phyloP scores from a whole-genome alignment of 1,284 basidiomycete genomes.

The Phlebopus sp. region DNA sequence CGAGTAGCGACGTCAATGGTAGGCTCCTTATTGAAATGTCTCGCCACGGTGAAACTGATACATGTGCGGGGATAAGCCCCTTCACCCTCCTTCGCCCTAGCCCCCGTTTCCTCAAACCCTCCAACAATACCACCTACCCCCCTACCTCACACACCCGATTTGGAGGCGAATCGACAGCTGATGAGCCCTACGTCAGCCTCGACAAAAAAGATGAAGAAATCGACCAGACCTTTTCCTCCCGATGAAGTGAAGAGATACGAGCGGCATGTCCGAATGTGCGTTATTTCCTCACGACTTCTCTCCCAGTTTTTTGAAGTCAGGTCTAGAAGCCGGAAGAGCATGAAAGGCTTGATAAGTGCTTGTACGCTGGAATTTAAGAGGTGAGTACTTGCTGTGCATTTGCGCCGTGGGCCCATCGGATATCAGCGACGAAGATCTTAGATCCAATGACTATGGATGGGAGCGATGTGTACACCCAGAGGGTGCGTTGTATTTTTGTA shows the following conservation, averaged over 20 bases:
- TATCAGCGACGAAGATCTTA: not conserved
- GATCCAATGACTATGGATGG: not conserved
- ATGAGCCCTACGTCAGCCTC: too few species aligned
- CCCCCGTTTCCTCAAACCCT: too few species aligned
- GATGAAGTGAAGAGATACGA: not conserved
- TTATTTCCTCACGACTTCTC: not conserved
- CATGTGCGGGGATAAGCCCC: too few species aligned
- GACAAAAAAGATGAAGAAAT: not conserved
- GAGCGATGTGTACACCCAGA: slow-evolving; percentile 5
- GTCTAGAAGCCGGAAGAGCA: not conserved
- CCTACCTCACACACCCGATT: too few species aligned
- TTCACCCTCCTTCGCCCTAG: too few species aligned
- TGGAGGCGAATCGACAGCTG: too few species aligned
- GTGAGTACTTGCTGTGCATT: not conserved
- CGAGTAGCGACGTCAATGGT: too few species aligned
- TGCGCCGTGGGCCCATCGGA: too few species aligned
- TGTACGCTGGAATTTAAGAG: not conserved
- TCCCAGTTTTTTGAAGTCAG: not conserved
- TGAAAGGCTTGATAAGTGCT: not conserved
- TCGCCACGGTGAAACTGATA: too few species aligned
- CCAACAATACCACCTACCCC: too few species aligned
- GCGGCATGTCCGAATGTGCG: not conserved
- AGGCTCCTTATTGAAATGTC: too few species aligned
- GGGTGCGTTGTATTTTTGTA: slow-evolving; percentile 6
- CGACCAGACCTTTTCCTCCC: not conserved